Evolutionary conservation across 108 stramenopile genomes (phyloP).

Genomic region (Schizochytrium sp.): DNA sequence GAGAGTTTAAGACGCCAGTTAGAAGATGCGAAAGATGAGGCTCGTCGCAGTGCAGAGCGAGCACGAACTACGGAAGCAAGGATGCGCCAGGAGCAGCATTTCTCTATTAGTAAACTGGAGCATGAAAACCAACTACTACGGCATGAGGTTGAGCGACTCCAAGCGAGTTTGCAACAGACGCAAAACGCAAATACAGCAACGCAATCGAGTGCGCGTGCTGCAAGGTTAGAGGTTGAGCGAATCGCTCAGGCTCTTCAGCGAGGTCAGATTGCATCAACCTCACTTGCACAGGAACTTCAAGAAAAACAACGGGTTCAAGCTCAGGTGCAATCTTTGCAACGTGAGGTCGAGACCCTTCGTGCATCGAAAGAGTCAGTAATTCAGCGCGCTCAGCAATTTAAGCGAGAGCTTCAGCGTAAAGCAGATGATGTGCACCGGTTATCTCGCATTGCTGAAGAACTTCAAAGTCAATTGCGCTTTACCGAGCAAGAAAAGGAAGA

Average conservation of each 20-base stretch:
- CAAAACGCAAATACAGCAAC: not conserved
- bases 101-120: not conserved
- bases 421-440: constrained; percentile 38
- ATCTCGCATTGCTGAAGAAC: not conserved
- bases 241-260: not conserved
- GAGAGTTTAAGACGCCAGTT: not conserved
- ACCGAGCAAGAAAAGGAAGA: constrained; percentile 29
- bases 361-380: not conserved
- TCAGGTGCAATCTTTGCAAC: not conserved
- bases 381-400: not conserved
- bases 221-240: not conserved
- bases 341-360: not conserved
- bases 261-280: not conserved
- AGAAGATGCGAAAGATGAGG: constrained; percentile 4
- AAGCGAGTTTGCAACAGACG: constrained; percentile 7
- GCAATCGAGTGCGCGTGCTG: not conserved
- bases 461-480: not conserved
- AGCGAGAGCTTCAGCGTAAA: constrained; percentile 3
- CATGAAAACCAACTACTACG: constrained; percentile 40
- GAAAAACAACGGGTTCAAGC: not conserved
- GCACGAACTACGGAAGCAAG: not conserved
- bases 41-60: not conserved
- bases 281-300: constrained; percentile 1
- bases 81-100: not conserved
- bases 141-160: constrained; percentile 30